Evolutionary conservation across 2,329 filamentous ascomycete genomes (phyloP).

Genomic region (Clonostachys byssicola): DNA sequence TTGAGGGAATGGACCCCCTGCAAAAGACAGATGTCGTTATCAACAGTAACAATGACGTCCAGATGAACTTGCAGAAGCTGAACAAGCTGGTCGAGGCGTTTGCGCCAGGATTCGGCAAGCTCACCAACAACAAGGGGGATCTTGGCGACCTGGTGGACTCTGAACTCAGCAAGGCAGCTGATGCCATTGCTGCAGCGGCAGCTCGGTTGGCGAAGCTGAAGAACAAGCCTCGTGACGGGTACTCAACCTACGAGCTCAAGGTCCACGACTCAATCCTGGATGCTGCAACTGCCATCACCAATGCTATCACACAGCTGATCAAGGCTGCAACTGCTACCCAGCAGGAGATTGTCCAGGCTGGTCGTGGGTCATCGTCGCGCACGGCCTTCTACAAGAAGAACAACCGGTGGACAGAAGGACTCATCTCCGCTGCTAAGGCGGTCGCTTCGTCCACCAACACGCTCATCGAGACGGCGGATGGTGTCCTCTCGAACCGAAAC

Average conservation of each 20-base stretch:
- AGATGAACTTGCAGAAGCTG: conserved; percentile 87
- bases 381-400: conserved; percentile 99
- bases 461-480: conserved; percentile 96
- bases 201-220: conserved; percentile 85
- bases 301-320: conserved; percentile 89
- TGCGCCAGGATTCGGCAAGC: conserved; percentile 79
- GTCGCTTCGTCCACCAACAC: conserved; percentile 92
- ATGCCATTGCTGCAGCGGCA: conserved; percentile 89
- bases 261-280: conserved; percentile 95
- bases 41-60: conserved; percentile 94
- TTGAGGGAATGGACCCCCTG: conserved; percentile 84
- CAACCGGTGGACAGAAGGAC: conserved; percentile 97
- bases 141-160: conserved; percentile 88
- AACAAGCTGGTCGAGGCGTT: conserved; percentile 92
- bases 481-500: conserved; percentile 87
- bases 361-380: conserved; percentile 78
- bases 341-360: conserved; percentile 93
- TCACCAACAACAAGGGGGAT: conserved; percentile 76
- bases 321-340: conserved; percentile 91
- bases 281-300: conserved; percentile 88
- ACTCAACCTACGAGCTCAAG: conserved; percentile 92
- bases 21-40: conserved; percentile 97
- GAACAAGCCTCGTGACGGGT: conserved; percentile 94
- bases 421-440: conserved; percentile 95
- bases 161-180: conserved; percentile 88